Conservation (phyloP, 371 early-diverging fungal species). For the Syncephalastrum monosporum region DNA sequence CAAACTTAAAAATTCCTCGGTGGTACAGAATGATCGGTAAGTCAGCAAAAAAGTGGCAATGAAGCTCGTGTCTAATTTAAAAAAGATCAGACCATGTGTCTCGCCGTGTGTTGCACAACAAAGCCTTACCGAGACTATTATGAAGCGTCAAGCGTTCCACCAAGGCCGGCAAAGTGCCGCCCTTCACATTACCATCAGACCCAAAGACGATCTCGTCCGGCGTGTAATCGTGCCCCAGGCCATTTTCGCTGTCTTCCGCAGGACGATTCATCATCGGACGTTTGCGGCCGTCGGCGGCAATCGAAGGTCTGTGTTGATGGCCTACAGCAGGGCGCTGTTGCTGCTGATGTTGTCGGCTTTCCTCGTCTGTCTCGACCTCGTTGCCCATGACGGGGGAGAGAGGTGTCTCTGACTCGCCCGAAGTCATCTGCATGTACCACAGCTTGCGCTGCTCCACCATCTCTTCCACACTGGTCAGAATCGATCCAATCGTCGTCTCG, state of each 20-base stretch:
- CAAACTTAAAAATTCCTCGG: conserved; percentile 68
- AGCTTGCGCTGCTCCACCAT: conserved; percentile 41
- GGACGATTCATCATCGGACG: no score
- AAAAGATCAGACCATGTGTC: neutral
- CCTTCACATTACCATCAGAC: conserved; percentile 79
- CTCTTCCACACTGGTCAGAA: conserved; percentile 30
- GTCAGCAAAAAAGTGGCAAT: conserved; percentile 83
- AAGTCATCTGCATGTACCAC: conserved; percentile 23
- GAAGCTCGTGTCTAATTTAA: conserved; percentile 64
- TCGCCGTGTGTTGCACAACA: conserved; percentile 5
- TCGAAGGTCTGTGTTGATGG: no score
- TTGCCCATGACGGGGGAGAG: no score
- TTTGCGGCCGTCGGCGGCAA: no score
- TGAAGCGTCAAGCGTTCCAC: conserved; percentile 90
- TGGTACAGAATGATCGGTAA: conserved; percentile 82
- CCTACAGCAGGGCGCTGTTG: no score
- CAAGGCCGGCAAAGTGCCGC: conserved; percentile 81
- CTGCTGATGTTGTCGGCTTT: no score
- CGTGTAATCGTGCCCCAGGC: conserved; percentile 67
- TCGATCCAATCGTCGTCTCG: conserved; percentile 40
- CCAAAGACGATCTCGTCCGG: conserved; percentile 74
- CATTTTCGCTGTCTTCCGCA: no score
- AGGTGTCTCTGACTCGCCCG: no score
- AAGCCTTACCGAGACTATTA: conserved; percentile 51
- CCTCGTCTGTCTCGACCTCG: no score